A percentile compares a stretch with the other conserved stretches of the same genome.
Conservation (phyloP, 164 flowering plant species). For the Santalum album region DNA sequence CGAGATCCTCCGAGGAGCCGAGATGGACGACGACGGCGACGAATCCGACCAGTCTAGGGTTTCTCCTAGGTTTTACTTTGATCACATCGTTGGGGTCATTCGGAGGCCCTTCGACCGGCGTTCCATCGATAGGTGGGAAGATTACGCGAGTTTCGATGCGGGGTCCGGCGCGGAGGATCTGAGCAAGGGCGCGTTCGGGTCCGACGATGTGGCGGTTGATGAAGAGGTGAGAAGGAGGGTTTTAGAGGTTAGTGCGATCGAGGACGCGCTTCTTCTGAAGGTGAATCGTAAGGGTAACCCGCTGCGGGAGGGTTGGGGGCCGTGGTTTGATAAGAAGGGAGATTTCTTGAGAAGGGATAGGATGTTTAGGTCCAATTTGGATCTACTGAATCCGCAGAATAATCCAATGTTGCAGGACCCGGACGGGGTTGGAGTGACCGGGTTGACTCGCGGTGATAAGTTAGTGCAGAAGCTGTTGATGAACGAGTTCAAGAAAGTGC, state of each 20-base stretch:
- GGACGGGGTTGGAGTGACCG: slow-evolving; percentile 57
- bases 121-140: slow-evolving; percentile 64
- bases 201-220: slow-evolving; percentile 80
- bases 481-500: slow-evolving; percentile 41
- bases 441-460: slow-evolving; percentile 72
- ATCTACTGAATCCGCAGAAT: slow-evolving; percentile 70
- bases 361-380: slow-evolving; percentile 82
- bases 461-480: slow-evolving; percentile 43
- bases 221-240: slow-evolving; percentile 53
- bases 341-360: slow-evolving; percentile 71
- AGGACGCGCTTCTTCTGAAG: slow-evolving; percentile 80
- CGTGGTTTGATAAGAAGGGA: slow-evolving; percentile 85
- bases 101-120: slow-evolving; percentile 47
- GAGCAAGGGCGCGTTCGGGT: slow-evolving; percentile 44
- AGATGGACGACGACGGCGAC: slow-evolving; percentile 23
- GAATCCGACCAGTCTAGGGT: slow-evolving; percentile 20
- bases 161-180: slow-evolving; percentile 18
- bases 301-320: slow-evolving; percentile 87
- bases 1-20: slow-evolving; percentile 25
- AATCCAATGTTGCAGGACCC: slow-evolving; percentile 92
- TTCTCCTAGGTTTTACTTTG: slow-evolving; percentile 51
- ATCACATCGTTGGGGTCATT: slow-evolving; percentile 49
- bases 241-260: slow-evolving; percentile 40
- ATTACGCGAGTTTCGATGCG: slow-evolving; percentile 21
- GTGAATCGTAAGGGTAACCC: slow-evolving; percentile 28